Percentiles rank a stretch among this genome's conserved stretches.
phyloP scores from a whole-genome alignment of 768 basidiomycete genomes.

The Boletellus emodensis region DNA sequence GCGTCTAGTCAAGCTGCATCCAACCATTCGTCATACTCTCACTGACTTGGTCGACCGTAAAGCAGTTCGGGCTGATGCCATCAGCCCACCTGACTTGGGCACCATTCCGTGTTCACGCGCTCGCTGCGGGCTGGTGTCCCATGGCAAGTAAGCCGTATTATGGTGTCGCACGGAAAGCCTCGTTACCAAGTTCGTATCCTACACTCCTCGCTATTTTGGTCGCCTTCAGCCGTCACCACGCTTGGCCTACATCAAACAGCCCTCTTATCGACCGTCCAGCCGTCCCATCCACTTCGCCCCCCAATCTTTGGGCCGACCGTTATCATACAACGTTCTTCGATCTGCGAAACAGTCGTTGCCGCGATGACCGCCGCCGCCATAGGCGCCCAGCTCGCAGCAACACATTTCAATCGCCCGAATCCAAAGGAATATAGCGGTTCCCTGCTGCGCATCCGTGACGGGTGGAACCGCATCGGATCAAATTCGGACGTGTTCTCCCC shows the following conservation, averaged over 20 bases:
- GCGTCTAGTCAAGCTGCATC: too few relatives aligned
- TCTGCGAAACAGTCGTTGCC: slow-evolving; percentile 37
- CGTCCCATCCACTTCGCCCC: slow-evolving; percentile 47
- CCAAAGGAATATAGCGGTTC: slow-evolving; percentile 44
- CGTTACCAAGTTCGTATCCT: too few relatives aligned
- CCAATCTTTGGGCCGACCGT: slow-evolving; percentile 26
- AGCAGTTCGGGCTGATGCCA: too few relatives aligned
- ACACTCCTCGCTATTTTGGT: too few relatives aligned
- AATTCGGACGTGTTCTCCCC: slow-evolving; percentile 39
- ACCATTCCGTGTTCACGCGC: too few relatives aligned
- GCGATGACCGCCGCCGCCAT: slow-evolving; percentile 48
- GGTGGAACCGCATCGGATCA: slow-evolving; percentile 41
- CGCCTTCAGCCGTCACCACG: neutral
- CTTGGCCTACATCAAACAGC: neutral
- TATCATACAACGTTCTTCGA: slow-evolving; percentile 27
- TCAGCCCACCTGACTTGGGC: too few relatives aligned
- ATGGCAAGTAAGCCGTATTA: too few relatives aligned
- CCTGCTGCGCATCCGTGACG: slow-evolving; percentile 14
- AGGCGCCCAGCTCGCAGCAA: slow-evolving; percentile 54
- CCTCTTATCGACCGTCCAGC: slow-evolving; percentile 31
- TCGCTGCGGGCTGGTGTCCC: too few relatives aligned
- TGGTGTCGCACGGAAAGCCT: too few relatives aligned
- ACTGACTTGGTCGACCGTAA: too few relatives aligned
- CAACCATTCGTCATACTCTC: too few relatives aligned
- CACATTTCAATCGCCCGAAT: slow-evolving; percentile 32